These are phyloP conservation scores for Solanum hybrid DNA, from an alignment of 305 asterid genomes.

Conservation along the genomic window DNA sequence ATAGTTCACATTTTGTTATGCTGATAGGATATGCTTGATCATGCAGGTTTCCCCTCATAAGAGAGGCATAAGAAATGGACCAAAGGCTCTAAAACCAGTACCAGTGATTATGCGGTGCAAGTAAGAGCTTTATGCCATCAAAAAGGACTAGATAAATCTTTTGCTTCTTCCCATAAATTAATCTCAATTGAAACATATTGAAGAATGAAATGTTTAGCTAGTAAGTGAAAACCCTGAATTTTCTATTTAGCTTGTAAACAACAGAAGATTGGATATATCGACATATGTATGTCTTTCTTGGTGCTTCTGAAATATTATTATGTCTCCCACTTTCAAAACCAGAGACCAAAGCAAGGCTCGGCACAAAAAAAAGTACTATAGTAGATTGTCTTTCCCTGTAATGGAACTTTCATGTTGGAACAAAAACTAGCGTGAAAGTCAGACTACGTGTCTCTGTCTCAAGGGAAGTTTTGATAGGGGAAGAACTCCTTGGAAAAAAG, in stretches of 20 bases:
- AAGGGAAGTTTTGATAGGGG: background rate
- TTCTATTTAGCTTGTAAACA: background rate
- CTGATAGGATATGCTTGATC: conserved; percentile 4
- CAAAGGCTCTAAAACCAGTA: conserved; percentile 84
- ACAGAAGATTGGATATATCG: background rate
- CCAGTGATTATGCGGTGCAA: conserved; percentile 83
- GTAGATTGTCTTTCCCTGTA: background rate
- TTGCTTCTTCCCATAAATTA: background rate
- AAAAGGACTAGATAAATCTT: background rate
- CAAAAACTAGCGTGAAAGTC: background rate
- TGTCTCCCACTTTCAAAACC: background rate
- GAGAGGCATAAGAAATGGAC: conserved; percentile 82
- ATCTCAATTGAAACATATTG: background rate
- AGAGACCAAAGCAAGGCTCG: background rate
- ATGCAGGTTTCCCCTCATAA: conserved; percentile 65
- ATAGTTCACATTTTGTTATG: background rate
- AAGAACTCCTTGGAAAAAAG: background rate
- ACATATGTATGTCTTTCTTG: background rate
- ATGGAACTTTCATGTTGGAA: background rate
- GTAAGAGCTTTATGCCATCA: conserved; percentile 33
- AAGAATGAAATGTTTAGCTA: background rate
- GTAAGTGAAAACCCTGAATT: background rate
- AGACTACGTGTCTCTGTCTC: background rate
- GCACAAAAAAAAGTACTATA: background rate
- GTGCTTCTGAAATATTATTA: background rate